These are phyloP conservation scores for Fusarium pilosicola DNA, from an alignment of 2,329 filamentous ascomycete genomes.

Conservation along the genomic window DNA sequence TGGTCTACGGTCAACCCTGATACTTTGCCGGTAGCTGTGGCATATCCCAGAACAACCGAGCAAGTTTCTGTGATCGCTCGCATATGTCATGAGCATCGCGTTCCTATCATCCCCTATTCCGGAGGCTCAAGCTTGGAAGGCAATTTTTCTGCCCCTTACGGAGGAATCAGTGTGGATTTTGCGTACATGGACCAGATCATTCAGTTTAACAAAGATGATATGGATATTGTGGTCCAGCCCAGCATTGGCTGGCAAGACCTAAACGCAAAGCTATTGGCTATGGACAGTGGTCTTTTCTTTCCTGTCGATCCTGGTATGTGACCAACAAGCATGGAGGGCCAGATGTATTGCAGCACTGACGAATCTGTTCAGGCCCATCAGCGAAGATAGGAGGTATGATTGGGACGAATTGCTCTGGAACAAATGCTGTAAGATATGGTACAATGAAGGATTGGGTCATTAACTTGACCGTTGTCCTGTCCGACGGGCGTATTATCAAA, in stretches of 20 bases:
- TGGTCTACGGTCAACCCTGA: constrained; percentile 73
- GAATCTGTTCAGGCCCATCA: constrained; percentile 58
- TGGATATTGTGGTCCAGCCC: constrained; percentile 93
- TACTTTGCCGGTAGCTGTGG: constrained; percentile 69
- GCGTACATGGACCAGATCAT: constrained; percentile 86
- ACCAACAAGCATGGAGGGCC: background rate
- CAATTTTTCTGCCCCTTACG: constrained; percentile 87
- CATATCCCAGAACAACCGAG: constrained; percentile 69
- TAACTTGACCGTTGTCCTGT: constrained; percentile 82
- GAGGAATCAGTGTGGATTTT: constrained; percentile 91
- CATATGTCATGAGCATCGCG: constrained; percentile 79
- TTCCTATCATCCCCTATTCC: constrained; percentile 89
- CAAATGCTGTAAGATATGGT: constrained; percentile 82
- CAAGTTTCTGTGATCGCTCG: constrained; percentile 70
- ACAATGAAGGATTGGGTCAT: constrained; percentile 92
- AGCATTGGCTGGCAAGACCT: constrained; percentile 92
- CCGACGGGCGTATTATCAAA: constrained; percentile 82
- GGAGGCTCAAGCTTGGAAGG: constrained; percentile 89
- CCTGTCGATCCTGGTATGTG: constrained; percentile 81
- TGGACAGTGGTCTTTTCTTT: constrained; percentile 84
- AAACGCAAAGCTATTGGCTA: constrained; percentile 75
- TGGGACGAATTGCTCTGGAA: constrained; percentile 80
- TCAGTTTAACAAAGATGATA: constrained; percentile 82
- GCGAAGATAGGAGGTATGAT: constrained; percentile 87
- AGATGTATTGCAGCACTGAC: background rate